Evolutionary conservation across 768 basidiomycete species (phyloP).

Genomic region (Suillus clintonianus): DNA sequence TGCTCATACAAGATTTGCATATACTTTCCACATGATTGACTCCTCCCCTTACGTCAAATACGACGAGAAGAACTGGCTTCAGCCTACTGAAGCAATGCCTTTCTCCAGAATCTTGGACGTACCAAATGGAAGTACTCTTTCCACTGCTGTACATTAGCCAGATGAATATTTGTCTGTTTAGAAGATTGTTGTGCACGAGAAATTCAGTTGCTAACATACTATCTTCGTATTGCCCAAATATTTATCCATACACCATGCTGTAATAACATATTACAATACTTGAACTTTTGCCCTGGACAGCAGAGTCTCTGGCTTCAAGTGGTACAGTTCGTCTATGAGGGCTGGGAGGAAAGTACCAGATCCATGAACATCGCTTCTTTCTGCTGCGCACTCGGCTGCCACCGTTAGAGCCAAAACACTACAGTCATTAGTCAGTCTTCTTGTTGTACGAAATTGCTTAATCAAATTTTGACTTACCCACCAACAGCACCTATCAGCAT

Average conservation of each 20-base stretch:
- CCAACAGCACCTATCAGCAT: slow-evolving; percentile 76
- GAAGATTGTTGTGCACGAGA: neutral
- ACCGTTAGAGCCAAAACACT: slow-evolving; percentile 60
- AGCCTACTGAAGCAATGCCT: slow-evolving; percentile 82
- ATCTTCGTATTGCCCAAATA: neutral
- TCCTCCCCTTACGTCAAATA: slow-evolving; percentile 68
- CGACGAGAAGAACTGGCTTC: slow-evolving; percentile 94
- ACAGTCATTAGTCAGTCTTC: slow-evolving; percentile 11
- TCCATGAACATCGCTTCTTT: slow-evolving; percentile 53
- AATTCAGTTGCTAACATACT: neutral
- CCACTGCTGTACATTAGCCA: slow-evolving; percentile 1
- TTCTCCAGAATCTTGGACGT: slow-evolving; percentile 62
- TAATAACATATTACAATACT: slow-evolving; percentile 8
- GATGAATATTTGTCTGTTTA: neutral
- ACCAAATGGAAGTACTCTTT: slow-evolving; percentile 12
- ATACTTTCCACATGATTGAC: slow-evolving; percentile 96
- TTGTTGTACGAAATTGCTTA: neutral
- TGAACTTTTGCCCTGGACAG: slow-evolving; percentile 30
- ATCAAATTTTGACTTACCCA: slow-evolving; percentile 52
- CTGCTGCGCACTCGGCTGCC: slow-evolving; percentile 61
- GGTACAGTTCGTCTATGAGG: slow-evolving; percentile 61
- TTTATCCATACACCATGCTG: neutral
- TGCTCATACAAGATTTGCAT: slow-evolving; percentile 81
- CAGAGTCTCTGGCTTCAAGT: slow-evolving; percentile 41
- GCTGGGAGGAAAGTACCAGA: slow-evolving; percentile 67